Base-by-base conservation (phyloP, 495 filamentous ascomycete genomes). In the Neurospora cerealis region DNA sequence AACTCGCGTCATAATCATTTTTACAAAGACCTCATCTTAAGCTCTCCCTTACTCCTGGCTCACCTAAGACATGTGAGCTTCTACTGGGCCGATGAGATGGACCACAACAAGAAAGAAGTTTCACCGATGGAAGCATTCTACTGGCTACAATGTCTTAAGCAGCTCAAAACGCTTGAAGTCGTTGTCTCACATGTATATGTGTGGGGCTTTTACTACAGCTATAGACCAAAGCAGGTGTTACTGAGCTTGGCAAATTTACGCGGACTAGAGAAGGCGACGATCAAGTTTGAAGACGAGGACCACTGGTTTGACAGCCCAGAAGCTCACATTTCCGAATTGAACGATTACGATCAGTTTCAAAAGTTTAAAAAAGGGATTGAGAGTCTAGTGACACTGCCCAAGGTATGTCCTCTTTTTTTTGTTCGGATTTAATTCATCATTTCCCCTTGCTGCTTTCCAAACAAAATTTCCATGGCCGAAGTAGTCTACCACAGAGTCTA, bases 1-100 rank as follows among this genome's bases (percentile, higher is more conserved):
- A 8, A 0, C 0, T 8, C n/a, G 5, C 1, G 0, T 17, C 5
- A 7, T 1, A 62, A 62, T 62, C 0, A 0, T 1, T 8, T 0
- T 62, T 62, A 62, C 24, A 32, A 62, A 8, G 13, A 32, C 8
- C 11, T 32, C 11, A 34, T 62, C 2, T 34, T 34, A 0, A 34
- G 54, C 28, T 62, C 28, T 0, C 28, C 24, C 13, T 34, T 62
- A 10, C 54, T 62, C 24, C 7, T 62, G 28, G 15, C 54, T 19
- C 54, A 62, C 28, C 54, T 62, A 5, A 19, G 54, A 62, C 54
- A 62, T 4, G 54, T 34, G 54, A 62, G 54, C 28, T 32, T 62
- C 28, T 32, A 34, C 1, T 62, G 54, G 54, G 5, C 1, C 48
- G 4, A 0, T 24, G 9, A 28, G 3, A 2, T 21, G 4, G 4